Evolutionary conservation across 768 basidiomycete genomes (phyloP).

Genomic region (Pleurotus platypus): DNA sequence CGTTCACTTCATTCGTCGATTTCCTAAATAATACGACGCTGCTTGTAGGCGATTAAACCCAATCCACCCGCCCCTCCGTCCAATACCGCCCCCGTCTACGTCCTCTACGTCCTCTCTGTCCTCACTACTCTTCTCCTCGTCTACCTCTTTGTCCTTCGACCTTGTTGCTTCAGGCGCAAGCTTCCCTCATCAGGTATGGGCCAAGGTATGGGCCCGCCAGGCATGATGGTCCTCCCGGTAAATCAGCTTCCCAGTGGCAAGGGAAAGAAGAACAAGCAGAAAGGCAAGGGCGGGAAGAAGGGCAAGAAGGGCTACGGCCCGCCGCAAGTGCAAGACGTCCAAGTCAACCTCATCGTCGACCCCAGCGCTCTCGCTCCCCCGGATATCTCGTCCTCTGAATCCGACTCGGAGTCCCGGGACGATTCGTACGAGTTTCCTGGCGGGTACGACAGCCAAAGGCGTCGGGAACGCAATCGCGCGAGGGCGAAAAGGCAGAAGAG

Average conservation of each 20-base stretch:
- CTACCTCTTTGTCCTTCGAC: conserved; percentile 56
- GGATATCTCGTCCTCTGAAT: conserved; percentile 7
- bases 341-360: conserved; percentile 73
- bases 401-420: conserved; percentile 34
- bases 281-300: conserved; percentile 23
- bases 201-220: conserved; percentile 23
- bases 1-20: background rate
- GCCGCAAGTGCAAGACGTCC: conserved; percentile 43
- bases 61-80: conserved; percentile 51
- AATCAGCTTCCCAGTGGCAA: conserved; percentile 45
- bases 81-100: conserved; percentile 47
- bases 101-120: conserved; percentile 55
- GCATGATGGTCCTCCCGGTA: conserved; percentile 65
- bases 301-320: conserved; percentile 32
- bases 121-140: conserved; percentile 47
- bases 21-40: conserved; percentile 10
- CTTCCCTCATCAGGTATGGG: conserved; percentile 14
- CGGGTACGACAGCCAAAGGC: conserved; percentile 27
- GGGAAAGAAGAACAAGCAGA: conserved; percentile 32
- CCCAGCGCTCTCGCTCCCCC: conserved; percentile 48
- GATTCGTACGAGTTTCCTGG: conserved; percentile 37
- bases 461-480: conserved; percentile 24
- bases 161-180: conserved; percentile 45
- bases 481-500: conserved; percentile 15
- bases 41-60: conserved; percentile 50